phyloP scores from a whole-genome alignment of 2,329 filamentous ascomycete genomes.

The Mycocentrospora acerina region DNA sequence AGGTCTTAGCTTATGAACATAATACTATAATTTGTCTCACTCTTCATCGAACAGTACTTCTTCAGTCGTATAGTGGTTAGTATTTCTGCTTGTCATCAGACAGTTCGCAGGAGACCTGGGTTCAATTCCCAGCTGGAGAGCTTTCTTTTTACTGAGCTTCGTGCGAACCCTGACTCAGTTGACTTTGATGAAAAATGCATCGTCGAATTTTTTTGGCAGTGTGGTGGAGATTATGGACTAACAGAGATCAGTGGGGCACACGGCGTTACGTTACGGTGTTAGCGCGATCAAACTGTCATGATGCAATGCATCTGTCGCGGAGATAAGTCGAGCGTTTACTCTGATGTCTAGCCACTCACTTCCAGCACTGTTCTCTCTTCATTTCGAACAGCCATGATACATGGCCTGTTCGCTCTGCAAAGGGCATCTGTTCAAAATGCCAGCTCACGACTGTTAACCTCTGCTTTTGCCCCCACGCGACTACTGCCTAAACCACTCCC shows the following conservation, averaged over 20 bases:
- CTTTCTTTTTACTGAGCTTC: too few relatives aligned
- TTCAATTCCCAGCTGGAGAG: background rate
- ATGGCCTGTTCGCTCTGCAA: constrained; percentile 40
- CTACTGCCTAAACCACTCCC: constrained; percentile 15
- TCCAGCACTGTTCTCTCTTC: constrained; percentile 4
- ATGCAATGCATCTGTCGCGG: background rate
- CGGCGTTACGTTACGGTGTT: too few relatives aligned
- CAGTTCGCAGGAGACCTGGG: background rate
- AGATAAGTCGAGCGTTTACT: constrained; percentile 6
- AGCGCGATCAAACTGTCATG: too few relatives aligned
- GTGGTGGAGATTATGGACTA: too few relatives aligned
- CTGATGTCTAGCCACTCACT: constrained; percentile 33
- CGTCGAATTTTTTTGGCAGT: too few relatives aligned
- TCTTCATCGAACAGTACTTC: background rate
- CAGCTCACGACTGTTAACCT: constrained; percentile 22
- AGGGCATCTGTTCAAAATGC: constrained; percentile 28
- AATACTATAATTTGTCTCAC: background rate
- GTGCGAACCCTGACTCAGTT: too few relatives aligned
- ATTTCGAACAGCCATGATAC: constrained; percentile 37
- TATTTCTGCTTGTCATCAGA: background rate
- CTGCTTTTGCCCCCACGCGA: constrained; percentile 11
- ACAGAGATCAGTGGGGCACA: too few relatives aligned
- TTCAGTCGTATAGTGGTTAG: background rate
- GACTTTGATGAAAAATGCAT: too few relatives aligned
- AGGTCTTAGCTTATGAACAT: background rate